A percentile compares a stretch with the other conserved stretches of the same genome.
These are phyloP conservation scores for Rachicladosporium sp. DNA, from an alignment of 2,329 filamentous ascomycete species.

Conservation along the genomic window DNA sequence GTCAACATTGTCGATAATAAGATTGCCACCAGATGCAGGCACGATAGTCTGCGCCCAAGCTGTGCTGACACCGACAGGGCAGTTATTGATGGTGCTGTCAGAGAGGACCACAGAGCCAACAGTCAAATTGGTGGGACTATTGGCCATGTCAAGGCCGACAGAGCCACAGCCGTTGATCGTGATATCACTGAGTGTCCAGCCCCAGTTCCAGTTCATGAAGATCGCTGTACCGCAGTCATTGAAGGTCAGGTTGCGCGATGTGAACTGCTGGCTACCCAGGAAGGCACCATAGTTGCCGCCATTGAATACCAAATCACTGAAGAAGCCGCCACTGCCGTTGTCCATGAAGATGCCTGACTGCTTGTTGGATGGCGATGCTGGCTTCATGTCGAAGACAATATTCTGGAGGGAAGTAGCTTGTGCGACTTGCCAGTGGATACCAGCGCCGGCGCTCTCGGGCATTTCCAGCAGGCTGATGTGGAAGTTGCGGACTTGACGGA, in stretches of 20 bases:
- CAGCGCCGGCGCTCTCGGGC: slow-evolving; percentile 22
- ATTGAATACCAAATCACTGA: slow-evolving; percentile 47
- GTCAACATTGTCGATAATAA: slow-evolving; percentile 84
- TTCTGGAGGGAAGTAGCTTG: slow-evolving; percentile 51
- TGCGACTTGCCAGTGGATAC: slow-evolving; percentile 43
- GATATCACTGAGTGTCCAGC: slow-evolving; percentile 36
- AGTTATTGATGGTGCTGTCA: slow-evolving; percentile 69
- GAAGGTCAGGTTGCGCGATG: slow-evolving; percentile 39
- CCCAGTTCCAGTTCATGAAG: slow-evolving; percentile 45
- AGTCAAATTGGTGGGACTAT: slow-evolving; percentile 43
- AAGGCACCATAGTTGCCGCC: slow-evolving; percentile 49
- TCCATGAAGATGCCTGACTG: slow-evolving; percentile 33
- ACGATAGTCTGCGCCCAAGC: slow-evolving; percentile 35
- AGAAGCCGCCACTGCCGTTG: slow-evolving; percentile 30
- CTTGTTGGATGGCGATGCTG: slow-evolving; percentile 30
- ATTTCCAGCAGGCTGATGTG: slow-evolving; percentile 35
- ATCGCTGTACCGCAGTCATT: slow-evolving; percentile 37
- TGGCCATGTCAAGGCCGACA: slow-evolving; percentile 39
- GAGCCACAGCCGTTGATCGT: slow-evolving; percentile 34
- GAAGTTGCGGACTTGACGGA: slow-evolving; percentile 43
- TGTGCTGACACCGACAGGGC: slow-evolving; percentile 63
- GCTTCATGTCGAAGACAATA: slow-evolving; percentile 45
- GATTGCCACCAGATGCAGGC: slow-evolving; percentile 61
- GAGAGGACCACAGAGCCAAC: slow-evolving; percentile 77
- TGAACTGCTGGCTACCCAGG: slow-evolving; percentile 54